Evolutionary conservation across 768 basidiomycete species (phyloP).

Genomic region (Butyriboletus loyo): DNA sequence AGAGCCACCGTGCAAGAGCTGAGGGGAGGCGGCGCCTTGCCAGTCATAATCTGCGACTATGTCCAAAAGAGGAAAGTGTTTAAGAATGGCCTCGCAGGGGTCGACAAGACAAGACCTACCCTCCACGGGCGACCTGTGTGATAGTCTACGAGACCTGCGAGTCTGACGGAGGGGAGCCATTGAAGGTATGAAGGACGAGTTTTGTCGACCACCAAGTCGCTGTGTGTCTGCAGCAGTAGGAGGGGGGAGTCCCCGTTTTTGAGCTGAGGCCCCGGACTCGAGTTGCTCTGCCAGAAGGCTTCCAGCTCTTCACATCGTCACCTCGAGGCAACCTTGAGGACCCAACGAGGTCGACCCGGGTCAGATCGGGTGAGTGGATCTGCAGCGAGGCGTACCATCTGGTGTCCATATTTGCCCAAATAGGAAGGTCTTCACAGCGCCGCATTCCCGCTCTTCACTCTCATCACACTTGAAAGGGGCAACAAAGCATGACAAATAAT

Average conservation of each 20-base stretch:
- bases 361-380: slow-evolving; percentile 30
- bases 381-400: slow-evolving; percentile 21
- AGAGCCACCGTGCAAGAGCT: slow-evolving; percentile 20
- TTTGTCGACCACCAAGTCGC: too few relatives aligned
- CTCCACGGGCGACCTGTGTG: slow-evolving; percentile 37
- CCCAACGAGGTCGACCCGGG: slow-evolving; percentile 18
- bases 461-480: slow-evolving; percentile 4
- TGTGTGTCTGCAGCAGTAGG: slow-evolving; percentile 7
- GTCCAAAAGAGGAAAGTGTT: slow-evolving; percentile 35
- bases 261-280: slow-evolving; percentile 23
- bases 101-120: slow-evolving; percentile 25
- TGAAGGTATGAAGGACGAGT: not conserved
- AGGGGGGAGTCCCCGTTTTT: slow-evolving; percentile 30
- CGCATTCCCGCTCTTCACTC: not conserved
- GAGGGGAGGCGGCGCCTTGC: slow-evolving; percentile 22
- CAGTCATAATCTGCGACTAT: slow-evolving; percentile 29
- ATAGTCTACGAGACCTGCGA: slow-evolving; percentile 45
- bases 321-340: slow-evolving; percentile 40
- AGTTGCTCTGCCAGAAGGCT: slow-evolving; percentile 15
- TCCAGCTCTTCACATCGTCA: slow-evolving; percentile 36
- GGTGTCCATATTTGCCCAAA: not conserved
- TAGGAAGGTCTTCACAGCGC: slow-evolving; percentile 12
- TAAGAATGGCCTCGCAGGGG: slow-evolving; percentile 28
- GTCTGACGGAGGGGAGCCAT: slow-evolving; percentile 35
- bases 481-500: slow-evolving; percentile 10